Base-by-base conservation (phyloP, 1,284 basidiomycete species). In the Marasmius sp. region DNA sequence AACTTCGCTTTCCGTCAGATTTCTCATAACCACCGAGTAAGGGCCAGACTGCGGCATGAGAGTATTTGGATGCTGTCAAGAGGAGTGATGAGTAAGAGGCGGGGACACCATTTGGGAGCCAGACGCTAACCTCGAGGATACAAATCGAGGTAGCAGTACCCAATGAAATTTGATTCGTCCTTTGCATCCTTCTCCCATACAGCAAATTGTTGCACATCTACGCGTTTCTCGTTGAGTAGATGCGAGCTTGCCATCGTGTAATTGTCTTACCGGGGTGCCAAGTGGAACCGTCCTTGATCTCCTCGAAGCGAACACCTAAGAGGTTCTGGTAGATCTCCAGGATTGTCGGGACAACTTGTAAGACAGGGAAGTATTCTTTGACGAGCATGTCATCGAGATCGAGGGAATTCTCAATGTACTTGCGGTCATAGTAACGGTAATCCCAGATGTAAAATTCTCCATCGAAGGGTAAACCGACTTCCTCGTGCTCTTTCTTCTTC, bases 291-390 rank as follows among this genome's bases (percentile, higher is more conserved):
- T 75, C 78, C 63, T 86, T 84, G 55, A 88, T 79, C 68, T 85
- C 83, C 48, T 88, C 79, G 67, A 94, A 93, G 62, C 80, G 80
- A 41, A 95, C 91, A 12, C 88, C 82, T 14, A 95, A 82, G 16
- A 95, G 75, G 61, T 85, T 85, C 72, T 93, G 90, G 72, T 95
- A 95, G 69, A 94, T 92, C 33, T 85, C 78, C 49, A 95, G 79
- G 67, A 95, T 92, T 0, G 88, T 81, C 3, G 91, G 88, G 6
- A 94, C 89, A 48, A 95, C 91, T 22, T 87, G 82, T 1, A 86
- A 80, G 1, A 94, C 93, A 0, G 92, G 91, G 82, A 95, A 93
- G 73, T 93, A 93, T 70, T 94, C 89, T 74, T 94, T 93, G 64
- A 94, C 85, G 16, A 88, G 78, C 61, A 83, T 83, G 66, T 93